Percentiles rank a stretch among this genome's conserved stretches.
These are phyloP conservation scores for Coemansia aciculifera DNA, from an alignment of 192 early-diverging fungal genomes.

Conservation along the genomic window DNA sequence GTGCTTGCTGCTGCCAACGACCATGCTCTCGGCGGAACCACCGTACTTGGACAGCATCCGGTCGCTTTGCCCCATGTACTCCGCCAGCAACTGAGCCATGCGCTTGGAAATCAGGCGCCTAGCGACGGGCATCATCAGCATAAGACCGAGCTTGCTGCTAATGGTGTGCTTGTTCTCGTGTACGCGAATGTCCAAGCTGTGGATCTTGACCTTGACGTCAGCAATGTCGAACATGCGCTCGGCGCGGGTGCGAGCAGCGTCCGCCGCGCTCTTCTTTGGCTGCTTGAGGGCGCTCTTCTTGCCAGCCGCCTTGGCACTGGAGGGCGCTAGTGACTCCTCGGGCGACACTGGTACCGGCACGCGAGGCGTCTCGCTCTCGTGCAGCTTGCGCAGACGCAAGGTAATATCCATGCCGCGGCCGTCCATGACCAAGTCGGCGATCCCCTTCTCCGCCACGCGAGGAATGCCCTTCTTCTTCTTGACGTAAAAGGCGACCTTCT, in stretches of 20 bases:
- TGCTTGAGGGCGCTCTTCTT: slow-evolving; percentile 9
- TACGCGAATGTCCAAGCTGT: slow-evolving; percentile 32
- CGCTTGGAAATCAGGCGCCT: slow-evolving; percentile 31
- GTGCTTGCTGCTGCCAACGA: slow-evolving; percentile 23
- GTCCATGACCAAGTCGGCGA: slow-evolving; percentile 39
- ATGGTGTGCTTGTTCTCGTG: slow-evolving; percentile 50
- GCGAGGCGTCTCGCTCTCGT: slow-evolving; percentile 44
- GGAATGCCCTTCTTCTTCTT: slow-evolving; percentile 54
- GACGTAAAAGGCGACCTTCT: slow-evolving; percentile 49
- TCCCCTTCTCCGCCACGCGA: slow-evolving; percentile 49
- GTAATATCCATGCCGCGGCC: slow-evolving; percentile 48
- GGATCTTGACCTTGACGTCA: slow-evolving; percentile 44
- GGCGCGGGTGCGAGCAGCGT: neutral
- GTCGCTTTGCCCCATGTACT: slow-evolving; percentile 28
- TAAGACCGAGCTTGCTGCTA: slow-evolving; percentile 26
- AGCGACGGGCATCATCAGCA: slow-evolving; percentile 38
- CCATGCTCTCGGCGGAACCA: slow-evolving; percentile 18
- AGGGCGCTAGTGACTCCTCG: neutral
- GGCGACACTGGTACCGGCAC: neutral
- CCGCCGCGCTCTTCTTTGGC: slow-evolving; percentile 1
- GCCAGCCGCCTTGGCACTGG: neutral
- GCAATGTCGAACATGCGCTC: slow-evolving; percentile 42
- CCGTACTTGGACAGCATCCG: slow-evolving; percentile 36
- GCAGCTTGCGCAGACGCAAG: slow-evolving; percentile 39
- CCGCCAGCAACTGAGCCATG: slow-evolving; percentile 38